These are phyloP conservation scores for rapeseed (Brassica napus) DNA, from an alignment of 345 rosid species.

Conservation along the genomic window DNA sequence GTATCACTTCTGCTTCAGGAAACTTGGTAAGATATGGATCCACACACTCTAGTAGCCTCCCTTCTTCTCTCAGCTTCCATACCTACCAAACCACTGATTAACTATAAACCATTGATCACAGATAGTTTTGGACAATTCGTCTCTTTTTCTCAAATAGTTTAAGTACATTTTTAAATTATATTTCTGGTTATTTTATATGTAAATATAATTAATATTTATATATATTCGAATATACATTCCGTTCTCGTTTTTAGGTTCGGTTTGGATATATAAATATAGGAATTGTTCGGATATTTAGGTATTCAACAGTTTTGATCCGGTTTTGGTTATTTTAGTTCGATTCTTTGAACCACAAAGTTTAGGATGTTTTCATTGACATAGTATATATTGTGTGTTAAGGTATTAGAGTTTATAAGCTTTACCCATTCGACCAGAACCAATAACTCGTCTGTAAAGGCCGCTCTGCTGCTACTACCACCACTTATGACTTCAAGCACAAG, in stretches of 20 bases:
- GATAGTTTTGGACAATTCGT: background rate
- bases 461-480: slow-evolving; percentile 78
- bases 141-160: no score
- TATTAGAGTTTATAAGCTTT: slow-evolving; percentile 26
- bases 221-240: background rate
- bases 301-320: background rate
- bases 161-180: background rate
- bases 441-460: slow-evolving; percentile 70
- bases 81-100: slow-evolving; percentile 46
- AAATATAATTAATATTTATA: no score
- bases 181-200: background rate
- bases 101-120: background rate
- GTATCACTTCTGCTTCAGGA: slow-evolving; percentile 59
- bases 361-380: background rate
- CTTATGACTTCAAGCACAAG: slow-evolving; percentile 80
- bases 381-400: background rate
- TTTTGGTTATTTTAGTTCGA: background rate
- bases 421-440: slow-evolving; percentile 92
- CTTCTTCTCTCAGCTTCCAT: slow-evolving; percentile 80
- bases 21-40: slow-evolving; percentile 65
- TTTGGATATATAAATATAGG: no score
- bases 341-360: background rate
- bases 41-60: slow-evolving; percentile 63
- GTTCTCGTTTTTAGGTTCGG: background rate
- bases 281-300: no score